Evolutionary conservation across 225 moss, liverwort and hornwort species (phyloP), one percentile per base, ranked within the genome.

Genomic region (Marchantia polymorpha): DNA sequence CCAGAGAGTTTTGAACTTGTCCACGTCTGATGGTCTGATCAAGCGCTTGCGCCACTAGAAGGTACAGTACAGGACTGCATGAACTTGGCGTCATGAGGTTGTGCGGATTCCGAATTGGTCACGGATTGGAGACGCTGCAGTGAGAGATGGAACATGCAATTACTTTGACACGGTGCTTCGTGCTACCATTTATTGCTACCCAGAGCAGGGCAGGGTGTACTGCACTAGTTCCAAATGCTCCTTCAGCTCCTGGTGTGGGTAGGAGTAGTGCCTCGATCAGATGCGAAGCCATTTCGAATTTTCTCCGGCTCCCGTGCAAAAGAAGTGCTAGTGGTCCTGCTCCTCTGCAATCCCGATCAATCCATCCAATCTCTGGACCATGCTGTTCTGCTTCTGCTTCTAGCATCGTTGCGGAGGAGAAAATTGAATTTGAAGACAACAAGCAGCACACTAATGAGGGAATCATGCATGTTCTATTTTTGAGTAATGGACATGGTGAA

Each of bases 401-500:
- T 0, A 51, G 51, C 71, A 49, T 8, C n/a, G 51, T n/a, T 15
- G 73, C 16, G 27, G 73, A 73, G 23, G 73, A 73, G 15, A 26
- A 9, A 26, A 27, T 23, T 12, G 73, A 53, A 27, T 11, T 55
- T 73, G 16, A 13, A 51, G 52, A 30, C 8, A 73, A 2, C 27
- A 27, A 27, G 25, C 26, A 55, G 7, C 52, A 10, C 53, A n/a
- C 53, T 11, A 73, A 25, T 54, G 26, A 8, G 27, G 15, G 53
- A 53, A 75, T 80, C 14, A 82, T 74, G 64, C 82, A 88, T 46
- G 76, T 96, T 50, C 69, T 96, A 80, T 96, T 92, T 81, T 84
- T 96, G 73, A 94, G 92, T 66, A 94, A 96, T 76, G 96, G 96
- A 59, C 96, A 94, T 10, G 96, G 96, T 54, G 96, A 96, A 84